Conservation (phyloP, 2,329 filamentous ascomycete species). For the Didymella segeticola region DNA sequence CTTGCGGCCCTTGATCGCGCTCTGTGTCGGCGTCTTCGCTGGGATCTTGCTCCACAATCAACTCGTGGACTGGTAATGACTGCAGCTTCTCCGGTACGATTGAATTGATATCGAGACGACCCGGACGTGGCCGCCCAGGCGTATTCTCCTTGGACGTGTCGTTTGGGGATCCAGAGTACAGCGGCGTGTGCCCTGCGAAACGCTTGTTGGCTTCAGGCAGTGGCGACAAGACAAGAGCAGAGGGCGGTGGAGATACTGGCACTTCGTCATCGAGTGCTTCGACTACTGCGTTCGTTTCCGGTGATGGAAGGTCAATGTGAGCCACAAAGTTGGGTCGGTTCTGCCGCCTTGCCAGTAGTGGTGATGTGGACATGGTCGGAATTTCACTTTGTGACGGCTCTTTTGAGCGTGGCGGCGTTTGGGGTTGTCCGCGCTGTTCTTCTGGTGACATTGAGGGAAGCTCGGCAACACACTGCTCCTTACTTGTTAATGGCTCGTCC, state of each 20-base stretch:
- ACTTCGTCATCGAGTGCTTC: conserved; percentile 31
- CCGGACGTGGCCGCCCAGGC: conserved; percentile 16
- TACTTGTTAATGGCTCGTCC: conserved; percentile 37
- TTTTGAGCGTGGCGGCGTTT: conserved; percentile 7
- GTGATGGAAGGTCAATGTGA: conserved; percentile 34
- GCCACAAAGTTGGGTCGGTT: conserved; percentile 31
- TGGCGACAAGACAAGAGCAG: conserved; percentile 38
- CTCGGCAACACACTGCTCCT: conserved; percentile 24
- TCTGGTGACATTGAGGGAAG: conserved; percentile 11
- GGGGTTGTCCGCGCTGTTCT: conserved; percentile 8
- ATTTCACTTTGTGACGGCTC: background rate
- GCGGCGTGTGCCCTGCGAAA: conserved; percentile 48
- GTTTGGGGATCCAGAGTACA: conserved; percentile 26
- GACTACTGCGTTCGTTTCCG: background rate
- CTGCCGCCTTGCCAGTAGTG: conserved; percentile 32
- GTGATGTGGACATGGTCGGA: conserved; percentile 18
- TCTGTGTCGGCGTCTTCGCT: conserved; percentile 16
- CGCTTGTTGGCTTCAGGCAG: conserved; percentile 43
- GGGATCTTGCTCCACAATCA: conserved; percentile 15
- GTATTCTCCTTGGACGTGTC: background rate
- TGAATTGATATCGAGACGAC: background rate
- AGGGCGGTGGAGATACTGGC: conserved; percentile 42
- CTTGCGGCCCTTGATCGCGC: conserved; percentile 6
- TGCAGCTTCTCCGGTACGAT: conserved; percentile 12
- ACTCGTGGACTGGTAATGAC: conserved; percentile 20